phyloP scores from a whole-genome alignment of 257 asterid species.

The Gentiana macrophylla region DNA sequence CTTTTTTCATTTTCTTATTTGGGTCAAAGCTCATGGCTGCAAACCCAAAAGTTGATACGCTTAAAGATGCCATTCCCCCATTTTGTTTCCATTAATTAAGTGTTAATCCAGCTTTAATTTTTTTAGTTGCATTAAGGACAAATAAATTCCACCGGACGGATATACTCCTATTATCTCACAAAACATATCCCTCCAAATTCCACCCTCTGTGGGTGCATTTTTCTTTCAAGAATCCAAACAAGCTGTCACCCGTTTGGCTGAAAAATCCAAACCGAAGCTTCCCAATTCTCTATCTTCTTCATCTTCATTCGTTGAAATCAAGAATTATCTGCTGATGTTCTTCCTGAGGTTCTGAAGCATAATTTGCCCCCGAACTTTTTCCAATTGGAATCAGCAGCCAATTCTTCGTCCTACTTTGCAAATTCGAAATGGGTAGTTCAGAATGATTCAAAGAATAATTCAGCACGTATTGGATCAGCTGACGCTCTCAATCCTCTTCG shows the following conservation, averaged over 20 bases:
- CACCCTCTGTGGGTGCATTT: slow-evolving; percentile 39
- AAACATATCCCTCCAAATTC: no score
- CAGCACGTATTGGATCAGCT: slow-evolving; percentile 24
- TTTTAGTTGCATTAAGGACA: no score
- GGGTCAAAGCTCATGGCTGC: no score
- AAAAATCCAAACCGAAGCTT: slow-evolving; percentile 18
- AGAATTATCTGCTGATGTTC: slow-evolving; percentile 39
- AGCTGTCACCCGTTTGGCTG: slow-evolving; percentile 43
- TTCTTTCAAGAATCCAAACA: slow-evolving; percentile 88
- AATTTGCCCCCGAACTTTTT: slow-evolving; percentile 60
- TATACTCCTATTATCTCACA: no score
- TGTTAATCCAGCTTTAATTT: no score
- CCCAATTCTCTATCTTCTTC: slow-evolving; percentile 12
- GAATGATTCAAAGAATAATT: slow-evolving; percentile 22
- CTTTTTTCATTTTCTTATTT: no score
- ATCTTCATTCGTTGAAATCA: slow-evolving; percentile 7
- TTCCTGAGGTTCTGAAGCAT: slow-evolving; percentile 80
- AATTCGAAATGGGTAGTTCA: slow-evolving; percentile 67
- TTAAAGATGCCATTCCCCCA: no score
- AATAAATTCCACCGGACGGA: no score
- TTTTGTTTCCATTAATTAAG: no score
- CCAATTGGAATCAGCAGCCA: slow-evolving; percentile 17
- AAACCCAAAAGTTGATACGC: no score
- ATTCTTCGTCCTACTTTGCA: slow-evolving; percentile 31
- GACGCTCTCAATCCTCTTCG: slow-evolving; percentile 77